Evolutionary conservation across 1,284 basidiomycete species (phyloP).

Genomic region (Marasmius oreades): DNA sequence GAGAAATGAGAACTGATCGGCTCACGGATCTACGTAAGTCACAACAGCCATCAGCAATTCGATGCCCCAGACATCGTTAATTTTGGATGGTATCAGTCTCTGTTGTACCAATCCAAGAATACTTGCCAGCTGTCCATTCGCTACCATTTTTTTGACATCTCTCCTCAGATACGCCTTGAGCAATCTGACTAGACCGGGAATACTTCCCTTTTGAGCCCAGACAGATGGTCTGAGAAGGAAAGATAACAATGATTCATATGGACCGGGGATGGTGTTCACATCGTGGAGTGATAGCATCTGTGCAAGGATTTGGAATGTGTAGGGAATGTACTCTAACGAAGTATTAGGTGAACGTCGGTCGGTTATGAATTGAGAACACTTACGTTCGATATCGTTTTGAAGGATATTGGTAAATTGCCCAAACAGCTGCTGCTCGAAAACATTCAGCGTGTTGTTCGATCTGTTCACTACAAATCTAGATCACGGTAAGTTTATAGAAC

Average conservation of each 20-base stretch:
- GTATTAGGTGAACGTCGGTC: not conserved
- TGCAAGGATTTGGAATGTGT: conserved; percentile 94
- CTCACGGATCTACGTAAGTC: conserved; percentile 71
- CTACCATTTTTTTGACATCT: conserved; percentile 70
- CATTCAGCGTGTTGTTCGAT: conserved; percentile 60
- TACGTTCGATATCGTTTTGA: conserved; percentile 89
- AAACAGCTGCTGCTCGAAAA: conserved; percentile 84
- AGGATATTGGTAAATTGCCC: conserved; percentile 88
- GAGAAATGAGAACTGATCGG: conserved; percentile 19
- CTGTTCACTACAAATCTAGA: conserved; percentile 77
- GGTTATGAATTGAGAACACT: conserved; percentile 24
- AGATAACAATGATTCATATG: conserved; percentile 79
- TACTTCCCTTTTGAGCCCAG: conserved; percentile 96
- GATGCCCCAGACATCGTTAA: conserved; percentile 91
- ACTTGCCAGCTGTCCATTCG: conserved; percentile 70
- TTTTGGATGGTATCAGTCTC: conserved; percentile 80
- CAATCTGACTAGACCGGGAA: conserved; percentile 90
- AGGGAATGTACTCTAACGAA: conserved; percentile 87
- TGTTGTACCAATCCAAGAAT: conserved; percentile 93
- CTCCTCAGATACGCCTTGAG: conserved; percentile 82
- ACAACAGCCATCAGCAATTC: conserved; percentile 85
- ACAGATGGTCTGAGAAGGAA: conserved; percentile 84
- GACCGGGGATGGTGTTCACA: conserved; percentile 55
- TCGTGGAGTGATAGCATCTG: conserved; percentile 91
- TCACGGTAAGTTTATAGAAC: conserved; percentile 6